Conservation (phyloP, 2,329 filamentous ascomycete species). For the Pseudopyricularia javanii region DNA sequence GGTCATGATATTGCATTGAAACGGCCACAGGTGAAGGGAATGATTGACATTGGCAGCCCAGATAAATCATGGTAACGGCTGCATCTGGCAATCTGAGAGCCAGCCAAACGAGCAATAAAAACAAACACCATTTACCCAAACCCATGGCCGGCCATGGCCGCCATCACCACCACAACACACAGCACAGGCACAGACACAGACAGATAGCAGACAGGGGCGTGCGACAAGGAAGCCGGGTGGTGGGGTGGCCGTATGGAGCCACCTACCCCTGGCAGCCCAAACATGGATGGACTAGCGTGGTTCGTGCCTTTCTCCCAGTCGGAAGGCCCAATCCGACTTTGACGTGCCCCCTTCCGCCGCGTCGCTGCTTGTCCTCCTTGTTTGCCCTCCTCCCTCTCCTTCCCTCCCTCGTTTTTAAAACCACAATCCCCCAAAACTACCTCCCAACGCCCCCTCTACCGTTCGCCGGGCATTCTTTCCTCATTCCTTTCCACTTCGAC, state of each 20-base stretch:
- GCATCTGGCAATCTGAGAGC: too few relatives aligned
- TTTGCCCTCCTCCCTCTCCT: neutral
- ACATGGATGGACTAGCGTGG: constrained; percentile 1
- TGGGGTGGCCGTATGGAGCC: constrained; percentile 2
- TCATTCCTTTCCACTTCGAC: constrained; percentile 2
- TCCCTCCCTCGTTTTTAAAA: neutral
- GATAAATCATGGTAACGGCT: too few relatives aligned
- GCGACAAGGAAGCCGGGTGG: neutral
- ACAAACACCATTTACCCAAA: too few relatives aligned
- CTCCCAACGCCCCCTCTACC: neutral
- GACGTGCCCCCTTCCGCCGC: neutral
- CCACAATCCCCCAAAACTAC: neutral
- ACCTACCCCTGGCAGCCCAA: neutral
- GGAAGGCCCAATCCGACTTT: constrained; percentile 1
- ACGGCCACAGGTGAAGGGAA: too few relatives aligned
- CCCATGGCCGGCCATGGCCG: too few relatives aligned
- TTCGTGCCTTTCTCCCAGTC: neutral
- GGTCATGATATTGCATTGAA: too few relatives aligned
- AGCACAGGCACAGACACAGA: neutral
- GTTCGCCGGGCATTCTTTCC: constrained; percentile 3
- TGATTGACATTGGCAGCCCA: too few relatives aligned
- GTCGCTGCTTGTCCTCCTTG: neutral
- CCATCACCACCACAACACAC: neutral
- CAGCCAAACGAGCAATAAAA: too few relatives aligned
- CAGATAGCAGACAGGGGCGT: too few relatives aligned